Evolutionary conservation across 2,329 filamentous ascomycete species (phyloP), one percentile per base, ranked within the genome.

Genomic region (Colletotrichum tofieldiae): DNA sequence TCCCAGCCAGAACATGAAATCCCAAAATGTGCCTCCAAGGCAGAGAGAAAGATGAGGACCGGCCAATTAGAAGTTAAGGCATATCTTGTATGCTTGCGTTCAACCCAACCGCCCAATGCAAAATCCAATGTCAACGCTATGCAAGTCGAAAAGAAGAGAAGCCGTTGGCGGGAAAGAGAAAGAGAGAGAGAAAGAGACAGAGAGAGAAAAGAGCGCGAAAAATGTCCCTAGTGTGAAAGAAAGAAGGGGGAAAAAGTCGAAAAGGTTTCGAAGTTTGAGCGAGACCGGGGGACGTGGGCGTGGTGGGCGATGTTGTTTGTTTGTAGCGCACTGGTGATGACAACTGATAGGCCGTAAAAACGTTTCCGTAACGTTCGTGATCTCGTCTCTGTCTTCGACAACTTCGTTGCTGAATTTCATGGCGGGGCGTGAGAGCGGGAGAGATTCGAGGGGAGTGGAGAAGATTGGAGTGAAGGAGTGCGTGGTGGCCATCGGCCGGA

Each of bases 381-480:
- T 71, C 67, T 73, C 71, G 61, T 73, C 74, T 76, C 64, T 75
- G 77, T 80, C 80, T 80, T 80, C 77, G 77, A 75, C 77, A 78
- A 76, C 69, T 78, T 79, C 74, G 73, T 75, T 75, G 72, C 69
- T 66, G 75, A 66, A 64, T 41, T 71, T 72, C 71, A 72, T 73
- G 69, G 60, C 69, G 29, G 61, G 64, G 64, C 72, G 69, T 68
- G 47, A 72, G 39, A 55, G 56, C 51, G 49, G 43, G 55, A 39
- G 8, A 23, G n/a, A 64, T 18, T 55, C 32, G 65, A 59, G 39
- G 26, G 49, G n/a, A 23, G 41, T 54, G 51, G 68, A 67, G 43
- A 67, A 58, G 59, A 55, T 52, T 11, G 39, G 68, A 62, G 59
- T 58, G 43, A 51, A 67, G 49, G 51, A 54, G 26, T 49, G 41